Evolutionary conservation across 106 monocot genomes (phyloP).

Genomic region (Narthecium ossifragum): DNA sequence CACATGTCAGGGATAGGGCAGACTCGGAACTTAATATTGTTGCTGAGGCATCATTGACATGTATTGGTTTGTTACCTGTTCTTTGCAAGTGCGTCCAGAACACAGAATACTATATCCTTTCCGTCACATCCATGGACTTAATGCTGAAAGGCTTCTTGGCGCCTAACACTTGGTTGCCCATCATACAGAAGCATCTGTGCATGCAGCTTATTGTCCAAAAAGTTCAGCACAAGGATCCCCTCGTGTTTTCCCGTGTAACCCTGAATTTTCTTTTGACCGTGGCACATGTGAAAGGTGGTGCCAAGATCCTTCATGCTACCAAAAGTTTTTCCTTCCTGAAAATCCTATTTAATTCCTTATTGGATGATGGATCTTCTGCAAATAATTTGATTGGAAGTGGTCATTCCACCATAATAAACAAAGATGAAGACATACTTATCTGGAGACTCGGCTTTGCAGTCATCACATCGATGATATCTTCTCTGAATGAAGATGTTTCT

Average conservation of each 20-base stretch:
- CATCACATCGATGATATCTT: conserved; percentile 46
- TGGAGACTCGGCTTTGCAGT: conserved; percentile 61
- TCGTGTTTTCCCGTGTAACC: conserved; percentile 25
- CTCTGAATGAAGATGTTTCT: conserved; percentile 47
- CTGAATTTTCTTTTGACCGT: conserved; percentile 78
- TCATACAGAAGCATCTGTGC: conserved; percentile 65
- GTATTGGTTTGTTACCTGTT: conserved; percentile 54
- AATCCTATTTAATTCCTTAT: conserved; percentile 35
- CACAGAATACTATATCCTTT: conserved; percentile 39
- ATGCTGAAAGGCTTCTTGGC: conserved; percentile 50
- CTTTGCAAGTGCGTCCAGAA: conserved; percentile 71
- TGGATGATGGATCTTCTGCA: conserved; percentile 16
- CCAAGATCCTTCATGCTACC: conserved; percentile 53
- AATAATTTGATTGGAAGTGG: conserved; percentile 2
- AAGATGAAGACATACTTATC: conserved; percentile 24
- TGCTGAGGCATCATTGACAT: conserved; percentile 41
- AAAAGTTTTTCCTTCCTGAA: conserved; percentile 50
- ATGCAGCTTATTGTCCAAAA: conserved; percentile 49
- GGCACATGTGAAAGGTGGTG: conserved; percentile 58
- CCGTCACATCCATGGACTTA: conserved; percentile 59
- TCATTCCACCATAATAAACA: not conserved
- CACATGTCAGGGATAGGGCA: conserved; percentile 16
- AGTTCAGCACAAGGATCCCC: conserved; percentile 27
- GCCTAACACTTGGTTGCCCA: conserved; percentile 57
- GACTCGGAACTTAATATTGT: conserved; percentile 23